Evolutionary conservation across 2,329 filamentous ascomycete genomes (phyloP).

Genomic region (Aspergillaceae sp.): DNA sequence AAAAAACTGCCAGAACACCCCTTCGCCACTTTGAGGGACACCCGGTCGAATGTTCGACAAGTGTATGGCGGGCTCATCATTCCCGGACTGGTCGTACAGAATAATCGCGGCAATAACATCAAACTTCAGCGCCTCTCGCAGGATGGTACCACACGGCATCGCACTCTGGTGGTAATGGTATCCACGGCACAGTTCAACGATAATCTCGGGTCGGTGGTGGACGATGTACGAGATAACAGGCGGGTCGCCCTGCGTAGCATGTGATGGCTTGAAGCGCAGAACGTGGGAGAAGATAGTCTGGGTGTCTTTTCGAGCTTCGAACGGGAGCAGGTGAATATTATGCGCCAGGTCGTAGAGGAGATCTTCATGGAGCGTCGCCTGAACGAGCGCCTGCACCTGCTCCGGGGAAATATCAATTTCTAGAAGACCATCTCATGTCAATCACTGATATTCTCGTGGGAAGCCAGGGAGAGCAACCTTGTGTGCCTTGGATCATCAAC

Average conservation of each 20-base stretch:
- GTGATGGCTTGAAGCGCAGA: constrained; percentile 73
- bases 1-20: constrained; percentile 95
- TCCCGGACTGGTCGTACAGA: constrained; percentile 77
- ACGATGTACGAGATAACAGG: constrained; percentile 84
- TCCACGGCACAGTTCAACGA: constrained; percentile 78
- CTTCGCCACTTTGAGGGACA: constrained; percentile 64
- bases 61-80: constrained; percentile 65
- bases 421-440: constrained; percentile 27
- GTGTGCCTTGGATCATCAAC: constrained; percentile 81
- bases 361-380: constrained; percentile 78
- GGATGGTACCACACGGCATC: constrained; percentile 78
- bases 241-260: constrained; percentile 61
- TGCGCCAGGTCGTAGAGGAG: constrained; percentile 75
- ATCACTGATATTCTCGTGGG: background rate
- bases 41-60: constrained; percentile 70
- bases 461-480: constrained; percentile 48
- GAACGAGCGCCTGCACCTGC: constrained; percentile 77
- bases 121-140: constrained; percentile 83
- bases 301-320: constrained; percentile 91
- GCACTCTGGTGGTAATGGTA: constrained; percentile 88
- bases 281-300: constrained; percentile 94
- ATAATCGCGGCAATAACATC: constrained; percentile 86
- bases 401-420: constrained; percentile 81
- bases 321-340: constrained; percentile 76
- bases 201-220: constrained; percentile 73